Evolutionary conservation across 176 grass and related monocot species (phyloP), one percentile per base, ranked within the genome.

Genomic region (Oryza glumipatula): DNA sequence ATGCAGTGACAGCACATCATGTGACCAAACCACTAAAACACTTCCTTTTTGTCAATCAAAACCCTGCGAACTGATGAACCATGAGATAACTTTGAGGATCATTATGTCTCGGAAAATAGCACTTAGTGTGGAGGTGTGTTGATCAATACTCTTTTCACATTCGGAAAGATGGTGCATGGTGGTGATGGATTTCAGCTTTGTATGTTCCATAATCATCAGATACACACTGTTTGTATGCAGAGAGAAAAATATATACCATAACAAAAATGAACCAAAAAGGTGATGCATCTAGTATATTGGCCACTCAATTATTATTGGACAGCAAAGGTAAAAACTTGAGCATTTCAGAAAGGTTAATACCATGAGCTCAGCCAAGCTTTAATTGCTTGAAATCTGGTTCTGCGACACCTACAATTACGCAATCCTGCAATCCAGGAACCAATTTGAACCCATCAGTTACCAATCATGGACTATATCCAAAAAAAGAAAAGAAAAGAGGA

Each of bases 1-100:
- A 24, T 7, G 10, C 33, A 79, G 36, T 69, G 81, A 73, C 76
- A 80, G 76, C 81, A 80, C 70, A 67, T 69, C 76, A 52, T 80
- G 70, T 41, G 87, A 85, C 64, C 77, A 70, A 80, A 69, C 60
- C 74, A 83, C 74, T 61, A 70, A 49, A 67, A 35, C 13, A 38
- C 39, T 39, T 13, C 39, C 21, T 76, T 84, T 70, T 74, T 26
- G 10, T 84, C 70, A 75, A 84, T 78, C 68, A 83, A 79, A 80
- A 19, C 14, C 11, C 51, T 77, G 15, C 41, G 24, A 73, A 86
- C 52, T 69, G 30, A 48, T 11, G 6, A 9, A 21, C 58, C 58
- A 23, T 32, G 26, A 80, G 48, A 76, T 39, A 68, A 9, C 70
- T 68, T 76, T 32, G 7, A 41, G 17, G 46, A 84, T 88, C 33